Evolutionary conservation across 208 protist genomes (phyloP), one percentile per base, ranked within the genome.

Genomic region (Trichomonas tenax): DNA sequence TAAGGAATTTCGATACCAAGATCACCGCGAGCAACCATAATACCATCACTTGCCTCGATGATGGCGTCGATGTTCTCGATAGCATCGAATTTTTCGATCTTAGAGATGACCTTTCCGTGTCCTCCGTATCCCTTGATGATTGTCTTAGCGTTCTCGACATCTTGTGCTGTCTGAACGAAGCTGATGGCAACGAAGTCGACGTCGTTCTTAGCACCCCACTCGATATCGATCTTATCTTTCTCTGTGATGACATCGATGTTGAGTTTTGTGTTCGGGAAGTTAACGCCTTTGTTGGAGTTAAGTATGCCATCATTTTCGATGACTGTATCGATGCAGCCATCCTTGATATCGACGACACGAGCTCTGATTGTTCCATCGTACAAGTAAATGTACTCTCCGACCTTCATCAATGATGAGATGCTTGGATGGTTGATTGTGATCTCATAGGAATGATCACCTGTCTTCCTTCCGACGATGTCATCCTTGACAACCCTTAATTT

Each of bases 41-140:
- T 98, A 96, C 99, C 99, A 97, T 99, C 99, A 63, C 98, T 98
- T 41, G 97, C 98, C 17, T 98, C 97, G 90, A 99, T 98, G 97
- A 99, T 99, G 23, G 98, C 97, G 97, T 99, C 98, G 97, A 99
- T 99, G 97, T 99, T 99, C 96, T 99, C 98, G 38, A 99, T 97
- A 84, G 98, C 99, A 97, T 99, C 98, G 97, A 99, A 98, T 97
- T 99, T 99, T 98, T 99, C 99, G 96, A 99, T 99, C 98, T 99
- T 99, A 96, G 98, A 98, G 96, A 99, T 99, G 97, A 99, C 96
- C 93, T 98, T 98, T 23, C 34, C 49, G 88, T 98, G 97, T 96
- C 98, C 98, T 21, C 98, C 98, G 48, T 98, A 97, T 41, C 97
- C 97, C 44, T 98, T 98, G 46, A 99, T 98, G n/a, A 98, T 97